Conservation (phyloP, 164 flowering plant genomes). For the Echeveria elegans region DNA sequence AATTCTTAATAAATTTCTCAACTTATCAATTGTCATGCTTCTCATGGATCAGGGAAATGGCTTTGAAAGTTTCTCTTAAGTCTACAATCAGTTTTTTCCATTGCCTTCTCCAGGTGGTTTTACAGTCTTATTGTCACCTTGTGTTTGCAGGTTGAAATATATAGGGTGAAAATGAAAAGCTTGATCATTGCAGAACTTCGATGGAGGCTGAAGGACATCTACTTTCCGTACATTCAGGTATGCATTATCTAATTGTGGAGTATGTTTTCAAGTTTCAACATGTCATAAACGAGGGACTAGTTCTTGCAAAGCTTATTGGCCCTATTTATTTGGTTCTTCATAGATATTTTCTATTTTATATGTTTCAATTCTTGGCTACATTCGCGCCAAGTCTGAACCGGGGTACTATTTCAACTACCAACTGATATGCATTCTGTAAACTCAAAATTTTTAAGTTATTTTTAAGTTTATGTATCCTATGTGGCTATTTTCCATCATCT, state of each 20-base stretch:
- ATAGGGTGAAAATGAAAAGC: conserved; percentile 25
- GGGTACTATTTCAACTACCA: no score
- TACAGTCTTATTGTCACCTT: background rate
- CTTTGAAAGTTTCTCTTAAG: background rate
- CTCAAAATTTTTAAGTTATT: no score
- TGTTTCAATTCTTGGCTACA: no score
- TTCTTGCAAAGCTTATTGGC: background rate
- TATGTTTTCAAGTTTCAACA: background rate
- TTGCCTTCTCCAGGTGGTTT: background rate
- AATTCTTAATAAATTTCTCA: background rate
- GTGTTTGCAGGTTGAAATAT: conserved; percentile 58
- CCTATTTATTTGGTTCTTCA: background rate
- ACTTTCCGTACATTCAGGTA: conserved; percentile 90
- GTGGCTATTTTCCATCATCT: background rate
- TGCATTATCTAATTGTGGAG: background rate
- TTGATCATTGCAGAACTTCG: conserved; percentile 30
- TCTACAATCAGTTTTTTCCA: background rate
- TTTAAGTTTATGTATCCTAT: background rate
- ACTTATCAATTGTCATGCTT: background rate
- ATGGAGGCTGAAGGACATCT: conserved; percentile 68
- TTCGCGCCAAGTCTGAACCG: no score
- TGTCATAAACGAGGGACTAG: no score
- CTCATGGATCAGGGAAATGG: background rate
- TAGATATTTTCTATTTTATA: no score
- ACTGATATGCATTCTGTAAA: no score